These are phyloP conservation scores for Ophiostoma ulmi DNA, from an alignment of 2,329 filamentous ascomycete species.

Conservation along the genomic window DNA sequence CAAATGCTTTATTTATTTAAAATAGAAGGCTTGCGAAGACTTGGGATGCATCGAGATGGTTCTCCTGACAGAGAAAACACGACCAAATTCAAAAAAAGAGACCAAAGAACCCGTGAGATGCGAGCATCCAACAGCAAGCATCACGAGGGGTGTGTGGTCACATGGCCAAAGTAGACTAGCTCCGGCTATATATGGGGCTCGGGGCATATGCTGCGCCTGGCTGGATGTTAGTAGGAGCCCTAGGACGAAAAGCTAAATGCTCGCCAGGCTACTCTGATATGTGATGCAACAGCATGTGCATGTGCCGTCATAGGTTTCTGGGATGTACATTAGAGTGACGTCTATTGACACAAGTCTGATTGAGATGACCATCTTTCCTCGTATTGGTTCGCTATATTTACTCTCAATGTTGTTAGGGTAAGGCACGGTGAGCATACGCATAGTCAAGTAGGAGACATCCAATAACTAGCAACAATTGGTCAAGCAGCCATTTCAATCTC, in stretches of 20 bases:
- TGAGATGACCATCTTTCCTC: neutral
- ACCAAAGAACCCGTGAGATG: neutral
- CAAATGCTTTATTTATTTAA: neutral
- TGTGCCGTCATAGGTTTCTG: neutral
- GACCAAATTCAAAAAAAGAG: neutral
- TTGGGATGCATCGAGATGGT: neutral
- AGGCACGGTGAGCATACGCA: no score
- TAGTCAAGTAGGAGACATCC: no score
- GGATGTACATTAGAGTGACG: neutral
- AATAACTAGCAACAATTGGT: no score
- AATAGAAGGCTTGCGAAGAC: no score
- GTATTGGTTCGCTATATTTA: no score
- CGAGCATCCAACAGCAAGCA: neutral
- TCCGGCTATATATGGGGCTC: constrained; percentile 11
- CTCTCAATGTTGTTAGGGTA: no score
- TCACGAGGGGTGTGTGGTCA: constrained; percentile 7
- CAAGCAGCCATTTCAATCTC: no score
- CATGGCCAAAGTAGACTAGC: constrained; percentile 11
- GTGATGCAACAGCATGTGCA: neutral
- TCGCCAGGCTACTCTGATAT: constrained; percentile 1
- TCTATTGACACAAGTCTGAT: neutral
- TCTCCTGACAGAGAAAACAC: neutral
- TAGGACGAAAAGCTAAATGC: neutral
- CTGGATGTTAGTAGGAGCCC: no score
- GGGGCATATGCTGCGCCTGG: constrained; percentile 5